Conservation (phyloP, 805 yeast genomes). For the Candida chilensis region DNA sequence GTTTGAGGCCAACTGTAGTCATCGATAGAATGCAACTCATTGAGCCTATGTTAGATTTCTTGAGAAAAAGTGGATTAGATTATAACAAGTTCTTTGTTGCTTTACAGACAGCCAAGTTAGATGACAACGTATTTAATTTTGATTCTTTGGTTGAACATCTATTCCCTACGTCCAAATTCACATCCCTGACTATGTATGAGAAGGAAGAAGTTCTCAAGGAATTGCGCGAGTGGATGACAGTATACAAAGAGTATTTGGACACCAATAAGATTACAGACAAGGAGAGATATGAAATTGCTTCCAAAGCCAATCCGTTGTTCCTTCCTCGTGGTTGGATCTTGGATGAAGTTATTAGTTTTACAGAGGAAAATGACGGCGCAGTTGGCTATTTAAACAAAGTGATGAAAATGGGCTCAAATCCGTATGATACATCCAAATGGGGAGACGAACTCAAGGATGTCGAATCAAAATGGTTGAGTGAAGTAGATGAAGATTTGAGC, state of each 20-base stretch:
- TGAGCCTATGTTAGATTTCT: slow-evolving; percentile 50
- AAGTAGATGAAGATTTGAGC: slow-evolving; percentile 38
- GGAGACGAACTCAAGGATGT: slow-evolving; percentile 53
- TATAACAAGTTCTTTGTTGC: slow-evolving; percentile 70
- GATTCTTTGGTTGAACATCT: slow-evolving; percentile 14
- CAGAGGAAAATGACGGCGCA: slow-evolving; percentile 45
- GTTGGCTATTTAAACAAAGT: slow-evolving; percentile 47
- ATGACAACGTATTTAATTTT: slow-evolving; percentile 9
- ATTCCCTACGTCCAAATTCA: slow-evolving; percentile 13
- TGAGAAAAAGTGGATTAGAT: slow-evolving; percentile 59
- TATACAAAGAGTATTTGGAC: slow-evolving; percentile 33
- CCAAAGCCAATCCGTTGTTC: slow-evolving; percentile 62
- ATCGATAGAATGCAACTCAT: slow-evolving; percentile 34
- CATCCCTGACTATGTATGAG: slow-evolving; percentile 9
- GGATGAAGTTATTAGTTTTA: slow-evolving; percentile 64
- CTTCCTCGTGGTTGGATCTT: slow-evolving; percentile 81
- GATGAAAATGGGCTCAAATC: slow-evolving; percentile 63
- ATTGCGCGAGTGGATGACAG: slow-evolving; percentile 41
- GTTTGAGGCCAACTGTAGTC: slow-evolving; percentile 36
- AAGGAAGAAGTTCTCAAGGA: slow-evolving; percentile 30
- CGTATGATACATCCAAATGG: slow-evolving; percentile 64
- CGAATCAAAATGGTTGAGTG: slow-evolving; percentile 48
- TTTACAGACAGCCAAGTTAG: slow-evolving; percentile 40
- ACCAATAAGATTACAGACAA: slow-evolving; percentile 26
- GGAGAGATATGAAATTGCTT: slow-evolving; percentile 31